Evolutionary conservation across 2,329 filamentous ascomycete genomes (phyloP), one percentile per base, ranked within the genome.

Genomic region (Pyricularia grisea): DNA sequence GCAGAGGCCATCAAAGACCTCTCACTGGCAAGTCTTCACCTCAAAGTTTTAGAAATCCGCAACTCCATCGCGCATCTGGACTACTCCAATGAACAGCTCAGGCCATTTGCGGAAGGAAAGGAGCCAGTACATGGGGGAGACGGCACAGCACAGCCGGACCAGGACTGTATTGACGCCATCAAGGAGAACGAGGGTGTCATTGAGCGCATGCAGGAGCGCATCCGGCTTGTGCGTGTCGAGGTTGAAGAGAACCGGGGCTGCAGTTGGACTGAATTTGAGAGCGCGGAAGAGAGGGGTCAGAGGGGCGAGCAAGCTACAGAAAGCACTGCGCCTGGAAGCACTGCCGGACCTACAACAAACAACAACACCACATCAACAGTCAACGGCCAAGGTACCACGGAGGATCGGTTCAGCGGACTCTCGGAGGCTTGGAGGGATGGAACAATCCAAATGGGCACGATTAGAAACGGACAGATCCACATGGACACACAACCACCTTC

Each of bases 51-150:
- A 75, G 92, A 94, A 78, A 84, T 94, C 71, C 87, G 87, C 76
- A 93, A 93, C 84, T 87, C 84, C 73, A 89, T 93, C 75, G 84
- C 85, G 28, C 90, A 94, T 78, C 87, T 94, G 30, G 85, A 89
- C 74, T 88, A 88, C 77, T 91, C 88, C 72, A 94, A 93, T 80
- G 84, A 85, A 72, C 87, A 93, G 77, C 88, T 93, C 70, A 82
- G 84, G 69, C 90, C 90, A 42, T 93, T 87, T 73, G 89, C 90
- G 69, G 83, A 88, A 17, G 84, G 83, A 31, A 74, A 76, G 27
- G 77, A 76, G 2, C 74, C 78, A 0, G 75, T 79, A 0, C 69
- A 78, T 14, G 76, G 73, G 5, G 36, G 50, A 31, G 67, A 70
- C 72, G 70, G 68, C 31, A 72, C 70, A 20, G 78, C 65, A 4